These are phyloP conservation scores for Inonotus hispidus DNA, from an alignment of 1,284 basidiomycete species.

Conservation along the genomic window DNA sequence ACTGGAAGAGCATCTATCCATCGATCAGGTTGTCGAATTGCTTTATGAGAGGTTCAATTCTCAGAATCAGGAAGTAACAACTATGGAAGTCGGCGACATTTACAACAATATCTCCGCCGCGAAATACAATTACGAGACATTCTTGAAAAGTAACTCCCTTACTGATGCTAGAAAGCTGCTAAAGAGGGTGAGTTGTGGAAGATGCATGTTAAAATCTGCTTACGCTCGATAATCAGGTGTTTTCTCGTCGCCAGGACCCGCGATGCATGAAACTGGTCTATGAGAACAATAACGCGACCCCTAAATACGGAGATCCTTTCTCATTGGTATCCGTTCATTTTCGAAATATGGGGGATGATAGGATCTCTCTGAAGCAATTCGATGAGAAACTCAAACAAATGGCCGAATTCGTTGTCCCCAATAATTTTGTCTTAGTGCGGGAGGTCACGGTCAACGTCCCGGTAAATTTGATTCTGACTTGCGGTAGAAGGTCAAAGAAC, in stretches of 20 bases:
- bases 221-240: background rate
- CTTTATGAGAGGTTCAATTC: background rate
- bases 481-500: background rate
- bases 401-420: background rate
- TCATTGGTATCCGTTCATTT: background rate
- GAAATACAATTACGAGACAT: background rate
- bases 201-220: background rate
- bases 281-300: background rate
- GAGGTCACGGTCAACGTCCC: background rate
- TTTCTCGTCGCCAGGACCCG: background rate
- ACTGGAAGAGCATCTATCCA: background rate
- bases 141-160: background rate
- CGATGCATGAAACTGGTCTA: background rate
- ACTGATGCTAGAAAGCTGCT: background rate
- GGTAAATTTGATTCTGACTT: background rate
- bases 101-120: background rate
- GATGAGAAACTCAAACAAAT: background rate
- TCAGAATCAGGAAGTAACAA: background rate
- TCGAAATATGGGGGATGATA: background rate
- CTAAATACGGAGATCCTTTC: background rate
- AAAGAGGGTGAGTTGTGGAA: background rate
- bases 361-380: background rate
- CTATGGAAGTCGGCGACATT: background rate
- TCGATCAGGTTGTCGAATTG: background rate
- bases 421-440: background rate